Conservation (phyloP, 345 rosid genomes). For the Eucalyptus guilfoylei region DNA sequence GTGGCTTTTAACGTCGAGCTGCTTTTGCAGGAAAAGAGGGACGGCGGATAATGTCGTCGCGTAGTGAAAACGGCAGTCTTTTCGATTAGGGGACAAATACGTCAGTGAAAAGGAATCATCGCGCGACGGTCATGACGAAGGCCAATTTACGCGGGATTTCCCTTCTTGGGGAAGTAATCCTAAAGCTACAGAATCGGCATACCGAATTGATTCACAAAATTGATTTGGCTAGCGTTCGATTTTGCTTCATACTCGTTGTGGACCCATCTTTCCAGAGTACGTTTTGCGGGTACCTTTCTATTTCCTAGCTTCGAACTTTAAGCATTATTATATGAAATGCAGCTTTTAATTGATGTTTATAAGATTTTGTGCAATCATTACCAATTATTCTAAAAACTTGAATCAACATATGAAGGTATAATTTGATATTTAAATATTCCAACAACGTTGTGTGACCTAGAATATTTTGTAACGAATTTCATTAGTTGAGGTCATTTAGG, state of each 20-base stretch:
- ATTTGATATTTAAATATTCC: not conserved
- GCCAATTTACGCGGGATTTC: not conserved
- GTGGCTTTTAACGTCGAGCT: not conserved
- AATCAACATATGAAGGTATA: not conserved
- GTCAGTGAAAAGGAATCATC: not conserved
- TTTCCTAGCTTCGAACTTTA: not conserved
- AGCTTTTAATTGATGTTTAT: not conserved
- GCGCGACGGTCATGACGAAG: not conserved
- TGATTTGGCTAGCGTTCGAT: not conserved
- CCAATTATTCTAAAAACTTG: not conserved
- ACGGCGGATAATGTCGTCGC: not conserved
- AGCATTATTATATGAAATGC: not conserved
- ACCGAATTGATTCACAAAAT: not conserved
- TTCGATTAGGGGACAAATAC: not conserved
- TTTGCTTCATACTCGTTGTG: not conserved
- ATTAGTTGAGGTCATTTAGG: no score
- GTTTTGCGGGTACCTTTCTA: not conserved
- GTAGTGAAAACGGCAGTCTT: not conserved
- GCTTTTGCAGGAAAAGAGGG: not conserved
- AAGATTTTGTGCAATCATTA: rapidly evolving
- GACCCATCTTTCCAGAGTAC: not conserved
- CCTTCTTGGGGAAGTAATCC: not conserved
- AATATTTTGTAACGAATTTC: no score
- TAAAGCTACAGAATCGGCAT: not conserved
- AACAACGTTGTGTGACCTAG: not conserved